Percentiles rank a stretch among this genome's conserved stretches.
phyloP scores from a whole-genome alignment of 257 asterid genomes.

The Nicotiana attenuata region DNA sequence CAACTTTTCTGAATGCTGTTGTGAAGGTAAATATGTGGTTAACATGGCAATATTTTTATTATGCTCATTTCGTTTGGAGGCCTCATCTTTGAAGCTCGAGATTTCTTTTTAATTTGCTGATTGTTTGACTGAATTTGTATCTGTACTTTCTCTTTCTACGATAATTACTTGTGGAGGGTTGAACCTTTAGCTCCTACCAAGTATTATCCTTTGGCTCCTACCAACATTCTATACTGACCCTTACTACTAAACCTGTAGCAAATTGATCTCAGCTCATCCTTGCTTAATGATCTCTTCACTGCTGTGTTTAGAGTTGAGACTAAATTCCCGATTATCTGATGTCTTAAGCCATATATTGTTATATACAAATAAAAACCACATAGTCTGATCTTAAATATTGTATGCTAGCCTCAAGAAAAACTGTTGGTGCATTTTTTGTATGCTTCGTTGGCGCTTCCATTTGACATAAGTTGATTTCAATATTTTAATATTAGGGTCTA shows the following conservation, averaged over 20 bases:
- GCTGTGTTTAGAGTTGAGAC: neutral
- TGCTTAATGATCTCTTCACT: neutral
- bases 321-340: neutral
- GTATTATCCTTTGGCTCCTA: neutral
- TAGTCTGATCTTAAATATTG: neutral
- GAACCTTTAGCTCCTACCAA: neutral
- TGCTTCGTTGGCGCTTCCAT: neutral
- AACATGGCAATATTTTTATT: neutral
- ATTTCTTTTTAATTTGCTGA: neutral
- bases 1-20: slow-evolving; percentile 76
- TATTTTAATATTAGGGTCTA: neutral
- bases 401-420: neutral
- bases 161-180: neutral
- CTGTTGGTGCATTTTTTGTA: neutral
- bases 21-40: slow-evolving; percentile 56
- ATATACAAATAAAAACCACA: neutral
- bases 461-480: neutral
- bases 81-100: neutral
- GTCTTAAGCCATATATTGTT: neutral
- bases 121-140: neutral
- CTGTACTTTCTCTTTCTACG: neutral
- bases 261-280: neutral
- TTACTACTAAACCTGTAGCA: neutral
- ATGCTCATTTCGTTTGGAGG: neutral
- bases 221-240: neutral